Evolutionary conservation across 208 protist genomes (phyloP).

Genomic region (Paratrypanosoma confusum): DNA sequence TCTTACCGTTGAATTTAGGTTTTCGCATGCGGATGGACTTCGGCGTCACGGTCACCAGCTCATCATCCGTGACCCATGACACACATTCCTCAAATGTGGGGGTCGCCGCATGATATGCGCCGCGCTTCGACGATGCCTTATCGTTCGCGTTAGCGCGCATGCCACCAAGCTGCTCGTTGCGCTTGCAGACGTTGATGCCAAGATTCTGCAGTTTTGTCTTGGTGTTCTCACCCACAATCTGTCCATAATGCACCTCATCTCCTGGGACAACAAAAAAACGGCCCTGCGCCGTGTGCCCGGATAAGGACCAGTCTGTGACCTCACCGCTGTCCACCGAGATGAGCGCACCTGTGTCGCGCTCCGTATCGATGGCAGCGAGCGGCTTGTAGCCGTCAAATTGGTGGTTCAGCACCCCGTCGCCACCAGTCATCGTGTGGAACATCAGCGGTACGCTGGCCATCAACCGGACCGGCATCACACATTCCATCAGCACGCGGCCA

Average conservation of each 20-base stretch:
- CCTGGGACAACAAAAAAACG: slow-evolving; percentile 83
- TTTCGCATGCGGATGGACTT: slow-evolving; percentile 87
- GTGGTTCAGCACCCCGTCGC: slow-evolving; percentile 83
- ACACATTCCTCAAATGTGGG: slow-evolving; percentile 82
- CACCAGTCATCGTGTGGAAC: slow-evolving; percentile 79
- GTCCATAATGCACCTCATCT: slow-evolving; percentile 80
- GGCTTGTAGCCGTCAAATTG: slow-evolving; percentile 79
- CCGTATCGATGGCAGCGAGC: slow-evolving; percentile 43
- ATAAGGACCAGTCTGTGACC: slow-evolving; percentile 77
- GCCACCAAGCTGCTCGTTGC: slow-evolving; percentile 83
- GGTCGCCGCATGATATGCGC: slow-evolving; percentile 39
- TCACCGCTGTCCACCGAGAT: slow-evolving; percentile 79
- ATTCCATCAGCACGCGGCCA: slow-evolving; percentile 68
- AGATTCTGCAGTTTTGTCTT: slow-evolving; percentile 82
- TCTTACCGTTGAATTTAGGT: slow-evolving; percentile 84
- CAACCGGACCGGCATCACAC: slow-evolving; percentile 80
- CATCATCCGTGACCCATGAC: slow-evolving; percentile 80
- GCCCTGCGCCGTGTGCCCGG: slow-evolving; percentile 56
- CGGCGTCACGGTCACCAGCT: slow-evolving; percentile 86
- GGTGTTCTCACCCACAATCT: slow-evolving; percentile 86
- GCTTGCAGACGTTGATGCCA: slow-evolving; percentile 82
- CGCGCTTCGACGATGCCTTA: slow-evolving; percentile 56
- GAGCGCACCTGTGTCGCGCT: slow-evolving; percentile 75
- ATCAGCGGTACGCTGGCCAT: slow-evolving; percentile 75
- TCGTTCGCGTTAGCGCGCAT: slow-evolving; percentile 87